Evolutionary conservation across 176 grass and related monocot species (phyloP), one percentile per base, ranked within the genome.

Genomic region (Ensete ventricosum): DNA sequence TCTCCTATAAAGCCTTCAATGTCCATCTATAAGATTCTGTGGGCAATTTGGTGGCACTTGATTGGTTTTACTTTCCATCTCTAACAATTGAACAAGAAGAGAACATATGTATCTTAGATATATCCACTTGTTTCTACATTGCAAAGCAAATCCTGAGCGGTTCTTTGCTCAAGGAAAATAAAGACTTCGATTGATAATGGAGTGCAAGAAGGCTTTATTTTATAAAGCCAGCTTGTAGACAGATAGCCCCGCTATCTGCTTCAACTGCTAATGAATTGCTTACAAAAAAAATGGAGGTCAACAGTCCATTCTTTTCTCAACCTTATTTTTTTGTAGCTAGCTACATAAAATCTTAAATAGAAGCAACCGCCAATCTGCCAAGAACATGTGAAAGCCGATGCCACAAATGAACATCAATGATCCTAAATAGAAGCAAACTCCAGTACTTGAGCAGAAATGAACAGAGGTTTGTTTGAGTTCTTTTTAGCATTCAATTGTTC

Each of bases 121-220:
- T n/a, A 34, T 29, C 27, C 27, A 29, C 27, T 29, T 29, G 27
- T 29, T 29, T 29, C 27, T 29, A 29, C 2, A 29, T 2, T 29
- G 27, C 27, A 29, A n/a, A n/a, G n/a, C n/a, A n/a, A 29, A 2
- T 29, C 27, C 27, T 29, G 27, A 23, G 22, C 0, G 22, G 22
- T 23, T 23, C 22, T 23, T 23, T 23, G 22, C 22, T 0, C 22
- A 23, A 23, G 22, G 29, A 34, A 34, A 4, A 34, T 34, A 34
- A 34, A 34, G 29, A 34, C 29, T 34, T 34, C 4, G 29, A 34
- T 34, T n/a, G 95, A 94, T 67, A 93, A 89, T 70, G 95, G 95
- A 1, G 86, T 88, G 2, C 1, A 72, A 7, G 95, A 93, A 87
- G 95, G 95, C 43, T 99, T 99, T 79, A 99, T 99, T 23, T 23